Percentiles rank a stretch among this genome's conserved stretches.
These are phyloP conservation scores for Rhytidhysteron rufulum DNA, from an alignment of 2,329 filamentous ascomycete species.

Conservation along the genomic window DNA sequence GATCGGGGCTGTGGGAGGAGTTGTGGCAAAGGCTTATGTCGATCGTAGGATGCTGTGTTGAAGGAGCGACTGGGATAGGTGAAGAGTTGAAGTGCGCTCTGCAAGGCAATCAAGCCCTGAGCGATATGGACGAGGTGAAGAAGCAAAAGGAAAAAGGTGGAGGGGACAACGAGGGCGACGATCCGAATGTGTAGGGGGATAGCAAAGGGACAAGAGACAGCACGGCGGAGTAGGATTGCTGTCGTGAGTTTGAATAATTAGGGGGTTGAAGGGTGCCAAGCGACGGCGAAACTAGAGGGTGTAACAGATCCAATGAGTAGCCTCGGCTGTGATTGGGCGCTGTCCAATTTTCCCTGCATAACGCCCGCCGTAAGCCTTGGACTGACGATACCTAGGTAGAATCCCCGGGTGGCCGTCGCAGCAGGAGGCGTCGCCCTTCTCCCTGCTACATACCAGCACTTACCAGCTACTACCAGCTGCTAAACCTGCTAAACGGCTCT, in stretches of 20 bases:
- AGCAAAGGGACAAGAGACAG: background rate
- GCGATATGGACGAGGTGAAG: background rate
- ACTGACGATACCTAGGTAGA: too few relatives aligned
- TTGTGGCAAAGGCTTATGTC: background rate
- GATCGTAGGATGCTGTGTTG: background rate
- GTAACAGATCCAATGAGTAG: too few relatives aligned
- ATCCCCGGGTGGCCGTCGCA: too few relatives aligned
- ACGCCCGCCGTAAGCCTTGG: too few relatives aligned
- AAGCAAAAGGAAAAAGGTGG: background rate
- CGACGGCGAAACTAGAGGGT: too few relatives aligned
- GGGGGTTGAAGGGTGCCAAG: conserved; percentile 1
- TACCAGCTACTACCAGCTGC: too few relatives aligned
- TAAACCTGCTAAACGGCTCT: too few relatives aligned
- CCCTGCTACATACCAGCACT: too few relatives aligned
- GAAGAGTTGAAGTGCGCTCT: background rate
- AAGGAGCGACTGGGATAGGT: background rate
- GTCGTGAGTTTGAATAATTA: background rate
- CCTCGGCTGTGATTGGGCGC: too few relatives aligned
- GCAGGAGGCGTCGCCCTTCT: too few relatives aligned
- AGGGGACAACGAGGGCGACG: too few relatives aligned
- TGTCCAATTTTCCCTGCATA: too few relatives aligned
- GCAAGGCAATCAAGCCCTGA: background rate
- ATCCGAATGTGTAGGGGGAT: background rate
- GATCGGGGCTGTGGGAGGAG: background rate
- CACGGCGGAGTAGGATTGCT: background rate